Evolutionary conservation across 179 eudicot genomes (phyloP).

Genomic region (Drosera spatulata): DNA sequence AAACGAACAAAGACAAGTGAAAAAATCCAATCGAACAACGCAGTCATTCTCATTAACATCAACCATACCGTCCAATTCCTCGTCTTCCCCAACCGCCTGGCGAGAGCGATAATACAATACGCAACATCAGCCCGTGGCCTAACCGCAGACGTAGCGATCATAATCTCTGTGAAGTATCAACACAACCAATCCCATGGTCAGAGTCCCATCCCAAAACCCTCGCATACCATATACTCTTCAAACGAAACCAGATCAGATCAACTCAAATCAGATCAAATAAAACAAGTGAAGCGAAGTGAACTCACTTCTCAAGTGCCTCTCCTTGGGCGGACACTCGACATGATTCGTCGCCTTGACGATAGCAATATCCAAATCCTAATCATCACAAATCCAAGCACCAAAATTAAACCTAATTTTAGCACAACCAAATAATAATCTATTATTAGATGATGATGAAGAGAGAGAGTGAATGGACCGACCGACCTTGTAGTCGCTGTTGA

Average conservation of each 20-base stretch:
- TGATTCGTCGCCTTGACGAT: slow-evolving; percentile 96
- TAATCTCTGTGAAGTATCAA: slow-evolving; percentile 40
- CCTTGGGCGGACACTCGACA: slow-evolving; percentile 93
- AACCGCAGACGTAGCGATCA: slow-evolving; percentile 59
- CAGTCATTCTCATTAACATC: no score
- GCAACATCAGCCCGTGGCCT: slow-evolving; percentile 91
- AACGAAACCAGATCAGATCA: no score
- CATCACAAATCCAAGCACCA: neutral
- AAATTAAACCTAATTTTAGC: no score
- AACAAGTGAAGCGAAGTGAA: slow-evolving; percentile 1
- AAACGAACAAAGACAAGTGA: no score
- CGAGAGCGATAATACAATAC: slow-evolving; percentile 71
- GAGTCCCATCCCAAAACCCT: slow-evolving; percentile 3
- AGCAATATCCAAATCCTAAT: slow-evolving; percentile 80
- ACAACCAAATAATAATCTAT: no score
- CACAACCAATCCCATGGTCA: slow-evolving; percentile 4
- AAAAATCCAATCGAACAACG: no score
- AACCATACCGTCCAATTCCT: slow-evolving; percentile 85
- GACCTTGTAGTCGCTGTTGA: slow-evolving; percentile 78
- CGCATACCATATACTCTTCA: neutral
- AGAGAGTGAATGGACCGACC: no score
- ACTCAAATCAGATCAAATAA: no score
- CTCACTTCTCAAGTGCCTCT: slow-evolving; percentile 87
- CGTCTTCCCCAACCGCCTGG: slow-evolving; percentile 75
- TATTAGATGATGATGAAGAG: neutral